Percentiles rank a stretch among this genome's conserved stretches.
Conservation (phyloP, 2,329 filamentous ascomycete genomes). For the Xylaria sp. region DNA sequence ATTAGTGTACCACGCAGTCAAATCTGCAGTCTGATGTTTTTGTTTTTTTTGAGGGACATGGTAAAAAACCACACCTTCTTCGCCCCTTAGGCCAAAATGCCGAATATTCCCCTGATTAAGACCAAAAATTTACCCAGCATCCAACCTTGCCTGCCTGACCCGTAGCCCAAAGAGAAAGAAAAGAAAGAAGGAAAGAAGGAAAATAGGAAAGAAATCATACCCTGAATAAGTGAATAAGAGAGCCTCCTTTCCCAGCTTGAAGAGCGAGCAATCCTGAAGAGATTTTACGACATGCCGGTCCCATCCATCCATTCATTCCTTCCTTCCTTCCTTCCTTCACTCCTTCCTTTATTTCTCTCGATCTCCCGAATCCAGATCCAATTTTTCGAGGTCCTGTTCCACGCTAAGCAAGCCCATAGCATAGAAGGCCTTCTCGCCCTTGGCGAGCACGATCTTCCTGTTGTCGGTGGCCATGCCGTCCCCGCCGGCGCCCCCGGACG, state of each 20-base stretch:
- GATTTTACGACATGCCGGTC: conserved; percentile 1
- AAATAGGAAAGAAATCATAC: not conserved
- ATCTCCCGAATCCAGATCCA: conserved; percentile 63
- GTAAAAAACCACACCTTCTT: not conserved
- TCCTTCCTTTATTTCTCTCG: conserved; percentile 38
- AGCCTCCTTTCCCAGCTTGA: conserved; percentile 1
- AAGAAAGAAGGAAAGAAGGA: too few species aligned
- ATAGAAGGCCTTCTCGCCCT: conserved; percentile 73
- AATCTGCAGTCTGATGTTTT: conserved; percentile 16
- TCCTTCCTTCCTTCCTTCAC: too few species aligned
- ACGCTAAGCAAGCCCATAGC: conserved; percentile 81
- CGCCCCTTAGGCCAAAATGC: conserved; percentile 1
- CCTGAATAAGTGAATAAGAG: not conserved
- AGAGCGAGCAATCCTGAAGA: not conserved
- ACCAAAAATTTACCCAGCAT: conserved; percentile 14
- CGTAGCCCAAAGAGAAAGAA: not conserved
- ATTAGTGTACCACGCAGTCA: conserved; percentile 25
- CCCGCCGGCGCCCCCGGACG: not conserved
- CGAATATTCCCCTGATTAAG: conserved; percentile 6
- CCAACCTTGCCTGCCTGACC: conserved; percentile 9
- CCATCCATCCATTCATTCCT: too few species aligned
- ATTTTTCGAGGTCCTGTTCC: conserved; percentile 76
- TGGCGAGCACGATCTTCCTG: conserved; percentile 65
- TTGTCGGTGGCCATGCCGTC: conserved; percentile 19
- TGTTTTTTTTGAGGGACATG: not conserved